A percentile compares a stretch with the other conserved stretches of the same genome.
phyloP scores from a whole-genome alignment of 768 basidiomycete genomes.

The Leucosporidium scottii region DNA sequence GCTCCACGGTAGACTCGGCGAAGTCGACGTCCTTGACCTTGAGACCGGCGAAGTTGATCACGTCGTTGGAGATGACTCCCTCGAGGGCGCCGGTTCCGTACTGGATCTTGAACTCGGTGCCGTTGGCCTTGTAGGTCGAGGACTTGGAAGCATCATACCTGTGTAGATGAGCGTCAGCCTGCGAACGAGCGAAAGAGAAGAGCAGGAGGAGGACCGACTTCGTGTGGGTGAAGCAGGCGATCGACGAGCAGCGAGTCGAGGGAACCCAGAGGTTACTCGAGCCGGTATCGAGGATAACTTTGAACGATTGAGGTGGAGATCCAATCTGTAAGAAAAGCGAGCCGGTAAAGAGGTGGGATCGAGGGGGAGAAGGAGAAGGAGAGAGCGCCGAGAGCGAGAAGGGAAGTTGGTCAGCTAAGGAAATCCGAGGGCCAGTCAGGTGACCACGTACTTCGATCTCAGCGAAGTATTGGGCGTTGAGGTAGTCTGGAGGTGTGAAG shows the following conservation, averaged over 20 bases:
- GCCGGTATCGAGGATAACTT: constrained; percentile 36
- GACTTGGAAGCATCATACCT: constrained; percentile 75
- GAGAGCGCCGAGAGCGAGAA: too few relatives aligned
- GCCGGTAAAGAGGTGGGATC: too few relatives aligned
- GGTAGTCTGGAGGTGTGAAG: constrained; percentile 61
- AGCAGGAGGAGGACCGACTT: neutral
- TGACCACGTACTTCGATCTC: too few relatives aligned
- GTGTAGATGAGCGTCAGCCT: neutral
- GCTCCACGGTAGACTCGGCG: constrained; percentile 91
- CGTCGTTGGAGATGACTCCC: constrained; percentile 84
- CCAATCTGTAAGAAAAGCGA: constrained; percentile 48
- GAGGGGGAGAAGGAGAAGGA: neutral
- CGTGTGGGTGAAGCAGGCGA: constrained; percentile 83
- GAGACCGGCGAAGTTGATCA: constrained; percentile 73
- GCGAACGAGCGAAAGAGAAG: neutral
- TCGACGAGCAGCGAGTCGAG: constrained; percentile 66
- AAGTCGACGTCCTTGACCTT: constrained; percentile 70
- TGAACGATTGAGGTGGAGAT: constrained; percentile 68
- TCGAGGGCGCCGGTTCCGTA: constrained; percentile 97
- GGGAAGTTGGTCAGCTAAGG: too few relatives aligned
- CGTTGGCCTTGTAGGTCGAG: constrained; percentile 81
- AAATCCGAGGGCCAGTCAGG: too few relatives aligned
- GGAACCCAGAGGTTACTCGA: constrained; percentile 36
- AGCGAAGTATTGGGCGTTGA: constrained; percentile 91
- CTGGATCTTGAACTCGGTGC: constrained; percentile 76